Evolutionary conservation across 2,329 filamentous ascomycete species (phyloP), one percentile per base, ranked within the genome.

Genomic region (Ilyonectria sp.): DNA sequence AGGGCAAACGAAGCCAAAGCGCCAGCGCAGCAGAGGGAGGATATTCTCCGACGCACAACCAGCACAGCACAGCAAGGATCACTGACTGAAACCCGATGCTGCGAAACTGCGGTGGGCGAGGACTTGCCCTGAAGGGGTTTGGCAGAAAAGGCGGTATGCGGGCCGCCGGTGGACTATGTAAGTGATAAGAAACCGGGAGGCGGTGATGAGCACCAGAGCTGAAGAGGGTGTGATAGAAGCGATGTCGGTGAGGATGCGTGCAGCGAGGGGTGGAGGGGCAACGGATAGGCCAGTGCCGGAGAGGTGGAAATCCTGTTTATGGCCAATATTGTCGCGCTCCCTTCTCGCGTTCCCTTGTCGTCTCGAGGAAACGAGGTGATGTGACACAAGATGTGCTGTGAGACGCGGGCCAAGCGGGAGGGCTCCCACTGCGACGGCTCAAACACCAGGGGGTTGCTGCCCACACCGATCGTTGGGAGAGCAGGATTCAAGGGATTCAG

Each of bases 21-120:
- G 62, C 62, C 62, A 65, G 29, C 62, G 56, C 62, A 65, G 56
- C 61, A 64, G 46, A 47, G 49, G 26, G 37, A 29, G 26, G 35
- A 52, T 60, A 68, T 50, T 55, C 44, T 31, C 65, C 57, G 61
- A 63, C 53, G 68, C 68, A 70, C 50, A 66, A 66, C 54, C 68
- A 70, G 52, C 68, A 11, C 52, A 68, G 65, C 61, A 50, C 46
- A 50, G 46, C 57, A 50, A 63, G 55, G 61, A 56, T 55, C 53
- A 49, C 35, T 59, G 59, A 26, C 65, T 35, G 52, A 35, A 63
- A 67, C n/a, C 65, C 68, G 72, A 67, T 72, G 68, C 67, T 15
- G 37, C 33, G 19, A 55, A 44, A 58, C 47, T 57, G 47, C 54
- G 19, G 55, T 56, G 29, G 31, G 37, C 33, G 52, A 54, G 35